A percentile compares a stretch with the other conserved stretches of the same genome.
phyloP scores from a whole-genome alignment of 495 filamentous ascomycete species.

The Aspergillus diversus region DNA sequence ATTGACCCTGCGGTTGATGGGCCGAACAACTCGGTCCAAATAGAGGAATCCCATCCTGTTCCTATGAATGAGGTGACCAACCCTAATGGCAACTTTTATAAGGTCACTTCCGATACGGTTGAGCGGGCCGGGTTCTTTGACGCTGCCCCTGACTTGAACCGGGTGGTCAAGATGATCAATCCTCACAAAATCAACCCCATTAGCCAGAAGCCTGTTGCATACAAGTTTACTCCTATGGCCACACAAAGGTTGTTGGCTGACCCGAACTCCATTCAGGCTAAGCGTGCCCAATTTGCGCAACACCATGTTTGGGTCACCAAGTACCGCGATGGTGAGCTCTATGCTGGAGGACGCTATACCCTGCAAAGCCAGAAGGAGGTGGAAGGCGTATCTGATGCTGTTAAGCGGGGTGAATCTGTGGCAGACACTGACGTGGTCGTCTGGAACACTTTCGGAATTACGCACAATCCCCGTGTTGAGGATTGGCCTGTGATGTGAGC shows the following conservation, averaged over 20 bases:
- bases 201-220: slow-evolving; percentile 76
- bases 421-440: slow-evolving; percentile 52
- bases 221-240: slow-evolving; percentile 75
- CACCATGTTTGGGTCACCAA: slow-evolving; percentile 84
- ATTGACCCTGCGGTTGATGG: slow-evolving; percentile 87
- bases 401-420: slow-evolving; percentile 56
- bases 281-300: slow-evolving; percentile 84
- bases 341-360: slow-evolving; percentile 83
- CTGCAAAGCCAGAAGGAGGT: slow-evolving; percentile 69
- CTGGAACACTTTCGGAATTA: slow-evolving; percentile 63
- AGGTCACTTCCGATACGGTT: slow-evolving; percentile 62
- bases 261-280: slow-evolving; percentile 69
- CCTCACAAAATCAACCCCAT: slow-evolving; percentile 66
- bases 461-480: slow-evolving; percentile 64
- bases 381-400: slow-evolving; percentile 63
- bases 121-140: slow-evolving; percentile 69
- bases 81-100: slow-evolving; percentile 82
- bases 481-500: slow-evolving; percentile 71
- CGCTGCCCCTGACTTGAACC: slow-evolving; percentile 65
- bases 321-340: slow-evolving; percentile 79
- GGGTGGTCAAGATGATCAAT: slow-evolving; percentile 84
- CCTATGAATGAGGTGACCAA: slow-evolving; percentile 73
- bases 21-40: slow-evolving; percentile 66
- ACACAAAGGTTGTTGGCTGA: slow-evolving; percentile 85
- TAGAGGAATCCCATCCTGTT: slow-evolving; percentile 75